These are phyloP conservation scores for Primulina eburnea DNA, from an alignment of 257 asterid species.

Conservation along the genomic window DNA sequence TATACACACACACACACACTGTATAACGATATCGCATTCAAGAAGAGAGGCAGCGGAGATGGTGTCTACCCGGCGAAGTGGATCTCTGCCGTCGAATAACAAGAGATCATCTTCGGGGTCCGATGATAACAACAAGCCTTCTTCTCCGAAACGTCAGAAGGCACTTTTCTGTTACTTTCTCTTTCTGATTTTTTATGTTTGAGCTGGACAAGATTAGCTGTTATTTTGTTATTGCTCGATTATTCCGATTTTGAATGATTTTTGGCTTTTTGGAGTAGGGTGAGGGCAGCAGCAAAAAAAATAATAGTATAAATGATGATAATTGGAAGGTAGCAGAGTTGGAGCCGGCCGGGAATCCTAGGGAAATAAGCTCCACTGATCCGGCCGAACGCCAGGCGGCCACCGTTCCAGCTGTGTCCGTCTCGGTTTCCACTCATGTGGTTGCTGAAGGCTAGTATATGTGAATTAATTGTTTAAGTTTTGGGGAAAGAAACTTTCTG, in stretches of 20 bases:
- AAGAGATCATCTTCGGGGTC: conserved; percentile 75
- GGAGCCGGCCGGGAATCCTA: conserved; percentile 54
- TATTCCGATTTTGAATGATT: not conserved
- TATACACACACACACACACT: not conserved
- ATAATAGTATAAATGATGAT: conserved; percentile 15
- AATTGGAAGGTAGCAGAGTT: conserved; percentile 47
- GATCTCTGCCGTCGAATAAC: conserved; percentile 77
- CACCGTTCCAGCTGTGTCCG: conserved; percentile 20
- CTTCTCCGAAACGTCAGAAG: conserved; percentile 81
- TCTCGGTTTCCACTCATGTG: conserved; percentile 29
- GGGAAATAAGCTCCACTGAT: conserved; percentile 58
- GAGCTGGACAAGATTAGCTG: not conserved
- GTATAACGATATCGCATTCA: conserved; percentile 13
- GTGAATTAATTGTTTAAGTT: not conserved
- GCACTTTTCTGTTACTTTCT: conserved; percentile 35
- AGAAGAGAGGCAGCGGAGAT: conserved; percentile 38
- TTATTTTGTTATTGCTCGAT: not conserved
- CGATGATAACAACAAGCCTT: conserved; percentile 51
- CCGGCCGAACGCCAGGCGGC: conserved; percentile 46
- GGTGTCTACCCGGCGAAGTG: conserved; percentile 95
- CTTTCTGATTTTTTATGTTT: not conserved
- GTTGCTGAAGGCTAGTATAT: conserved; percentile 40
- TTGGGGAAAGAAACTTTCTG: not conserved
- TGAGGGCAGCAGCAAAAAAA: conserved; percentile 35
- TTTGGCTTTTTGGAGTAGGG: conserved; percentile 32